phyloP scores from a whole-genome alignment of 192 early-diverging fungal genomes.

The Paraglomus occultum region DNA sequence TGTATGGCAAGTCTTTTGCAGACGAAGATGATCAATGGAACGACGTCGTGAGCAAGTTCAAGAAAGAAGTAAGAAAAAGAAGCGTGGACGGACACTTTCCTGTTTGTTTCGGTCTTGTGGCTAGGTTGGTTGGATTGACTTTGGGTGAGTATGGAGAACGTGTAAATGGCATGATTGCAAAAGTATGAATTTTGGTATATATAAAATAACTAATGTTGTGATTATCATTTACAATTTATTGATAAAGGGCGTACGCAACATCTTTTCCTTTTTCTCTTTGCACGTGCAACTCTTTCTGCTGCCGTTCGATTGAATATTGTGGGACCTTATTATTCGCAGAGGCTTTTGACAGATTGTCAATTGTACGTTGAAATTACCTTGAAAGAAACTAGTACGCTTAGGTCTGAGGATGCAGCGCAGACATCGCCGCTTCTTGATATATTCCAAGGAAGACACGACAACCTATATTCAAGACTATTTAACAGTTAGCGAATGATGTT shows the following conservation, averaged over 20 bases:
- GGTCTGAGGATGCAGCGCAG: constrained; percentile 55
- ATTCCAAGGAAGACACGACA: constrained; percentile 75
- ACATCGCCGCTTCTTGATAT: constrained; percentile 73
- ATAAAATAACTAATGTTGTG: background rate
- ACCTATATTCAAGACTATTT: constrained; percentile 73
- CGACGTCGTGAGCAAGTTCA: constrained; percentile 35
- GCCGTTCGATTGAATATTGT: constrained; percentile 87
- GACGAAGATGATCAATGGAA: background rate
- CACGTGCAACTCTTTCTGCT: constrained; percentile 82
- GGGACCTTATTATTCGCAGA: constrained; percentile 87
- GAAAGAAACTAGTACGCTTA: constrained; percentile 46
- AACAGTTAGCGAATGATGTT: constrained; percentile 55
- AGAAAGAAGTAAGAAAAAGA: constrained; percentile 34
- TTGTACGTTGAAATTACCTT: constrained; percentile 47
- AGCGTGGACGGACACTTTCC: constrained; percentile 72
- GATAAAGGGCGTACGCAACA: constrained; percentile 62
- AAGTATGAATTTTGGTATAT: constrained; percentile 50
- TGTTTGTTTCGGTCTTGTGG: constrained; percentile 74
- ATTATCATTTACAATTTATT: background rate
- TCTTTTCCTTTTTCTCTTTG: constrained; percentile 81
- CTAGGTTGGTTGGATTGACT: constrained; percentile 47
- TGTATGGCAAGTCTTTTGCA: constrained; percentile 61
- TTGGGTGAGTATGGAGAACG: constrained; percentile 19
- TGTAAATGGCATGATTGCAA: constrained; percentile 34
- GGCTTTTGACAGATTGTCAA: constrained; percentile 62